phyloP scores from a whole-genome alignment of 129 eudicot species.

The Apium graveolens region DNA sequence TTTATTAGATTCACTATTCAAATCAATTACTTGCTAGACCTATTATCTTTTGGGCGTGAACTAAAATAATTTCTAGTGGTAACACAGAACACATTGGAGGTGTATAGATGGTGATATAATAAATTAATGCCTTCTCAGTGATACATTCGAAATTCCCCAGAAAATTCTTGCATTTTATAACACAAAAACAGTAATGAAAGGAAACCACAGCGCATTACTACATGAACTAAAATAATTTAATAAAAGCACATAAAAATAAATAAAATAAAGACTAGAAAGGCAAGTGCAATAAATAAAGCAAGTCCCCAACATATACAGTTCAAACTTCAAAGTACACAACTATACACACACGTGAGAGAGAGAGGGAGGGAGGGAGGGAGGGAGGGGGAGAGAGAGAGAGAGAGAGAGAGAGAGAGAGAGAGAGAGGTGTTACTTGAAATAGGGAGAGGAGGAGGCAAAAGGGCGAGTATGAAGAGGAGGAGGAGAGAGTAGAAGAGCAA shows the following conservation, averaged over 20 bases:
- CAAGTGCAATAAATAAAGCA: too few species aligned
- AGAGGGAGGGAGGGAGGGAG: background rate
- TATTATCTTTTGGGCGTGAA: background rate
- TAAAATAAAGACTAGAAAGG: background rate
- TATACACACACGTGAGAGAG: too few species aligned
- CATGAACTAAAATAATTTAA: background rate
- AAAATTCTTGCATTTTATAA: background rate
- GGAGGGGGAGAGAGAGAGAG: background rate
- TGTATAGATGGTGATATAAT: too few species aligned
- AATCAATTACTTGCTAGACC: background rate
- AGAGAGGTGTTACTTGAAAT: slow-evolving; percentile 24
- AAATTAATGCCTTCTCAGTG: background rate
- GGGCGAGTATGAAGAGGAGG: slow-evolving; percentile 27
- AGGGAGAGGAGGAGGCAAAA: slow-evolving; percentile 26
- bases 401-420: slow-evolving; percentile 1
- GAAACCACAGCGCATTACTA: background rate
- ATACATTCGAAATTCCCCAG: background rate
- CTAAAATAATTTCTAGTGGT: too few species aligned
- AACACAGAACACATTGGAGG: too few species aligned
- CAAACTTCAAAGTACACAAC: too few species aligned
- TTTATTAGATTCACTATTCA: background rate
- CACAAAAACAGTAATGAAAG: background rate
- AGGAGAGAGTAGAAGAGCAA: slow-evolving; percentile 35
- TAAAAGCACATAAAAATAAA: background rate
- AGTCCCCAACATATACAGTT: too few species aligned